Evolutionary conservation across 169 alveolate species (phyloP), one percentile per base, ranked within the genome.

Genomic region (Plasmodium ovale): DNA sequence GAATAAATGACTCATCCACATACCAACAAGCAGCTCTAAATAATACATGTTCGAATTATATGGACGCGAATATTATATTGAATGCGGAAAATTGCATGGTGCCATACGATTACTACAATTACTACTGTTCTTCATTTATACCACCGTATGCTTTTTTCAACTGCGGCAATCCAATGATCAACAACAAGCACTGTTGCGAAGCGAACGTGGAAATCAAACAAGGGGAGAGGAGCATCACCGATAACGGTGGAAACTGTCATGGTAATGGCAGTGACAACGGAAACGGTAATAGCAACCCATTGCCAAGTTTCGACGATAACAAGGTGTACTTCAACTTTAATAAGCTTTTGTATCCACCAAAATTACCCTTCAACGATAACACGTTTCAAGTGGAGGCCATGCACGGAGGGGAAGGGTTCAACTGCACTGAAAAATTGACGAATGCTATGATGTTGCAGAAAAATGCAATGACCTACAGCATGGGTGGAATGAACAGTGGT

Each of bases 61-160:
- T 53, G 19, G 70, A 71, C 31, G 9, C 70, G 5, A 71, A 71
- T 53, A 5, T 71, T 16, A 31, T 71, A 16, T 71, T 33, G 33
- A 71, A 51, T 31, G 12, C 25, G 1, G 70, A 71, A 1, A n/a
- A 53, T 53, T 71, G 33, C 54, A 53, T 71, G 14, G 9, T 71
- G 7, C 87, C 87, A 31, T 71, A 53, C 25, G 54, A 71, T 16
- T 54, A 71, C 14, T 53, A 53, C 14, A 71, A 71, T 33, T 71
- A 51, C 54, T 71, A 21, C 23, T 71, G 70, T 33, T 56, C 87
- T 56, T 16, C 59, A 19, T 23, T n/a, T 54, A 71, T 71, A 7
- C 70, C 87, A n/a, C 19, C 87, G 14, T 54, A 35, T 35, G 54
- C 87, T 6, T 29, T 71, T 53, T 53, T 71, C 21, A 71, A 71